Conservation (phyloP, 495 filamentous ascomycete species). For the Endocarpon pusillum region DNA sequence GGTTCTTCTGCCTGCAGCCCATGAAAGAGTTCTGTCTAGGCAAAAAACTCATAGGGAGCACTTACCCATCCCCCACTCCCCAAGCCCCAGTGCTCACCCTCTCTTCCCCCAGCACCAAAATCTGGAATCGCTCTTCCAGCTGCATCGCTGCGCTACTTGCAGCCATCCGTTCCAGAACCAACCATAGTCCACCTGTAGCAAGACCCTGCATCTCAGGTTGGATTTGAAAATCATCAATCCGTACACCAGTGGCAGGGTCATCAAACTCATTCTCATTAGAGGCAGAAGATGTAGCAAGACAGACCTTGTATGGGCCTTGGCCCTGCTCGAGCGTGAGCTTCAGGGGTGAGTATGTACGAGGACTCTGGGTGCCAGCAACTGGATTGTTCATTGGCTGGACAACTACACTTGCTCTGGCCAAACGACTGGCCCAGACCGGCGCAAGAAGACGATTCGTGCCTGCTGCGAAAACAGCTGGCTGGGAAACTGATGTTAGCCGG, state of each 20-base stretch:
- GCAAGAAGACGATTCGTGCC: slow-evolving; percentile 35
- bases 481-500: slow-evolving; percentile 35
- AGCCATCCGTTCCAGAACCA: slow-evolving; percentile 64
- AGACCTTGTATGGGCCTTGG: slow-evolving; percentile 44
- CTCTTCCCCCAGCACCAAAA: slow-evolving; percentile 55
- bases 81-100: slow-evolving; percentile 42
- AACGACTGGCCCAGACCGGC: slow-evolving; percentile 28
- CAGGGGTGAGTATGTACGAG: slow-evolving; percentile 35
- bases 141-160: slow-evolving; percentile 22
- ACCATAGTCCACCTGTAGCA: slow-evolving; percentile 39
- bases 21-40: not conserved
- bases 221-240: slow-evolving; percentile 56
- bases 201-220: slow-evolving; percentile 29
- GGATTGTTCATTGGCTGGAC: slow-evolving; percentile 22
- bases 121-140: slow-evolving; percentile 37
- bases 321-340: slow-evolving; percentile 50
- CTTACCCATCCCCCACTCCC: slow-evolving; percentile 25
- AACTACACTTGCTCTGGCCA: slow-evolving; percentile 42
- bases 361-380: slow-evolving; percentile 9
- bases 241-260: slow-evolving; percentile 48
- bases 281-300: slow-evolving; percentile 37
- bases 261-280: slow-evolving; percentile 43
- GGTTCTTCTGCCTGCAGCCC: too few relatives aligned
- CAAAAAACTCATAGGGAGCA: not conserved
- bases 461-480: slow-evolving; percentile 31